These are phyloP conservation scores for Ceratobasidium sp. DNA, from an alignment of 1,284 basidiomycete genomes.

Conservation along the genomic window DNA sequence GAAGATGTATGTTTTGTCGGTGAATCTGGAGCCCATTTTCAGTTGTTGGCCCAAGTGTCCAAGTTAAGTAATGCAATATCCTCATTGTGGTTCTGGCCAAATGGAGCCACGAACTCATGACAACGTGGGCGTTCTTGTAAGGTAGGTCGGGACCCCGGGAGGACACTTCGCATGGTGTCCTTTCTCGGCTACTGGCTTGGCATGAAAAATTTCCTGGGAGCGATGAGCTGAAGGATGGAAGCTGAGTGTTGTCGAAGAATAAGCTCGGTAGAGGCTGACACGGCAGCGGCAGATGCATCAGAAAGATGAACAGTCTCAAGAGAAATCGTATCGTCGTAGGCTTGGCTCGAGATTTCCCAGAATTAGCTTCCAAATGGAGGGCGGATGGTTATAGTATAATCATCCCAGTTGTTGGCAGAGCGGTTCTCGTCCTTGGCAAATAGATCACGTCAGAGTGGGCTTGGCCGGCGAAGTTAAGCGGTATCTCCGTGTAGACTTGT, in stretches of 20 bases:
- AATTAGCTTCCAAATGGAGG: neutral
- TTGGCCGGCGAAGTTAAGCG: constrained; percentile 5
- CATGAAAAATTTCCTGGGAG: neutral
- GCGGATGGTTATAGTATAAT: neutral
- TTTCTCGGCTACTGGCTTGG: neutral
- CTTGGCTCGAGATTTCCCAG: neutral
- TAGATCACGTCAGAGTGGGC: neutral
- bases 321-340: neutral
- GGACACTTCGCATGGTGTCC: neutral
- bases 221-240: neutral
- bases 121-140: neutral
- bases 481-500: constrained; percentile 2
- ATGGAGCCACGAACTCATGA: neutral
- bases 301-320: neutral
- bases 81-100: neutral
- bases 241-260: neutral
- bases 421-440: neutral
- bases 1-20: neutral
- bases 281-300: neutral
- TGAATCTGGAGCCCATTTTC: neutral
- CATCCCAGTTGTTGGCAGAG: neutral
- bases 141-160: neutral
- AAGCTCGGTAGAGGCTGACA: constrained; percentile 9
- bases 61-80: neutral
- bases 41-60: neutral